Base-by-base conservation (phyloP, 2,329 filamentous ascomycete genomes). In the Neonectria punicea region DNA sequence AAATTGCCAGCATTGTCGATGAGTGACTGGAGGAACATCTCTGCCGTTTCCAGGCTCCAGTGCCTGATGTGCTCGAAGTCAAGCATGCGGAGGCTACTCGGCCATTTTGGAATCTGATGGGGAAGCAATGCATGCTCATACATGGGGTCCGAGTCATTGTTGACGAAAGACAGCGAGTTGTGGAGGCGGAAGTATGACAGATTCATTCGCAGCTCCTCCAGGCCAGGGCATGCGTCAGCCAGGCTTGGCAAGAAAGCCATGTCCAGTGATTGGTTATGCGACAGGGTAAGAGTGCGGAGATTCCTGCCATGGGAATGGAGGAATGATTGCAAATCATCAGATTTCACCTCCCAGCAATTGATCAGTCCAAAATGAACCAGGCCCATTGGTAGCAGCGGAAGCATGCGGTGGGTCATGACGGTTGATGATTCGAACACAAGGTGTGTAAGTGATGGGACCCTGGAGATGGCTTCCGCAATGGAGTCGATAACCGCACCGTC, bases 211-310 rank as follows among this genome's bases (percentile, higher is more conserved):
- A 98, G 82, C 25, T 87, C 85, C 72, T 90, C 84, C 6, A 98
- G 83, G 4, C 85, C 83, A 0, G 93, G 93, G 74, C 94, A 97
- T 2, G 86, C 85, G 4, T 81, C 77, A 18, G 87, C 89, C 50
- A 98, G 80, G 28, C 85, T 78, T 0, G 89, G 86, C 7, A 96
- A 83, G 73, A 97, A 98, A 0, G 86, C 88, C 44, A 98, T 80
- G 72, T 90, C 91, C 43, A 98, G 83, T 2, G 90, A 89, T 66
- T 93, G 90, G 73, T 97, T 97, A 78, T 97, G 92, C 58, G 91
- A 87, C 5, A 98, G 82, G 1, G 85, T 86, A 8, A 98, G 83
- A 41, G 87, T 86, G 57, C 86, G 85, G 22, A 98, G 81, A n/a
- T 87, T 81, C 22, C 82, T 79, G 0, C 94, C 94, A 71, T 93